Percentiles rank a stretch among this genome's conserved stretches.
phyloP scores from a whole-genome alignment of 257 asterid species.

The Phtheirospermum japonicum region DNA sequence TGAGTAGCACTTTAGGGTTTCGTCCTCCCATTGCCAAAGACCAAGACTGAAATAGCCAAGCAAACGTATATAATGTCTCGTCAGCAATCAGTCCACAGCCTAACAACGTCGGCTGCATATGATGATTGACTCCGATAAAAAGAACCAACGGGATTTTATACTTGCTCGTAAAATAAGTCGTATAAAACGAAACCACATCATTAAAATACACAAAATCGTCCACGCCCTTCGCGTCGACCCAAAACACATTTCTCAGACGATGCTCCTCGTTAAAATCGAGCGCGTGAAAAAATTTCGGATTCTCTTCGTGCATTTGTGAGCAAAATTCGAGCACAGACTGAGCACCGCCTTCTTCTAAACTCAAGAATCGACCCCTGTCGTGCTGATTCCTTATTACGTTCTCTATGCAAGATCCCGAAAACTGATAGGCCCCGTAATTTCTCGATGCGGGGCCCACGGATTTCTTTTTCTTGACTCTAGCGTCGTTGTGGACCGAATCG shows the following conservation, averaged over 20 bases:
- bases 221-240: conserved; percentile 92
- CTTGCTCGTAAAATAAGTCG: conserved; percentile 58
- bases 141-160: conserved; percentile 72
- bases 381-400: conserved; percentile 63
- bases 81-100: conserved; percentile 92
- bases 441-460: conserved; percentile 36
- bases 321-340: conserved; percentile 68
- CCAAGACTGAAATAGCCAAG: conserved; percentile 88
- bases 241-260: conserved; percentile 79
- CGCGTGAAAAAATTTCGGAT: conserved; percentile 71
- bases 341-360: conserved; percentile 76
- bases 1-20: conserved; percentile 62
- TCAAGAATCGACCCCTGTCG: conserved; percentile 77
- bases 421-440: conserved; percentile 53
- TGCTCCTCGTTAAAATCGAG: conserved; percentile 84
- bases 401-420: conserved; percentile 57
- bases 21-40: conserved; percentile 79
- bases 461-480: conserved; percentile 64
- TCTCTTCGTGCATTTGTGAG: conserved; percentile 74
- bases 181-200: conserved; percentile 77
- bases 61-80: conserved; percentile 63
- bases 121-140: conserved; percentile 86
- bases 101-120: conserved; percentile 69
- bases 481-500: conserved; percentile 55
- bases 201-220: conserved; percentile 63